phyloP scores from a whole-genome alignment of 495 filamentous ascomycete species.

The Podospora pseudopauciseta region DNA sequence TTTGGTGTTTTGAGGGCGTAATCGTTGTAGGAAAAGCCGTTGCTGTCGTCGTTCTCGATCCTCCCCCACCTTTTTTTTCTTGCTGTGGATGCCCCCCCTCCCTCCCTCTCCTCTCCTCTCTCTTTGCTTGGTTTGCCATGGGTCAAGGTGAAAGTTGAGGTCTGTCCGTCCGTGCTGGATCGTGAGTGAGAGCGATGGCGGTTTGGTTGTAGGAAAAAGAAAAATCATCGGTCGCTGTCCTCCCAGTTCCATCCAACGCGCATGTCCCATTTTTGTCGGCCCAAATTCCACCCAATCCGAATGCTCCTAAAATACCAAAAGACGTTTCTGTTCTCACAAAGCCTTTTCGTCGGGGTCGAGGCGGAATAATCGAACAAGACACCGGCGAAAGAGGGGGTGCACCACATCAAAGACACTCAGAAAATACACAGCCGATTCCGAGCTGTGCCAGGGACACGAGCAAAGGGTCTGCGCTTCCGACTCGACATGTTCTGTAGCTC shows the following conservation, averaged over 20 bases:
- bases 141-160: background rate
- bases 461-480: constrained; percentile 5
- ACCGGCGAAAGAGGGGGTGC: constrained; percentile 1
- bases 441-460: background rate
- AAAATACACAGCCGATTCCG: constrained; percentile 11
- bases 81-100: background rate
- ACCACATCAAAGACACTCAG: background rate
- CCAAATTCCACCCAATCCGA: background rate
- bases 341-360: background rate
- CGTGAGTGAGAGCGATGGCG: background rate
- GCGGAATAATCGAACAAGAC: constrained; percentile 3
- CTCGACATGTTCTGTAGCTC: constrained; percentile 5
- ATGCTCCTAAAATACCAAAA: background rate
- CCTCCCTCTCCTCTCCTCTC: background rate
- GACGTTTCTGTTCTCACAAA: background rate
- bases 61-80: background rate
- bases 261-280: background rate
- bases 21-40: constrained; percentile 43
- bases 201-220: constrained; percentile 3
- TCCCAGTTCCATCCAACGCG: background rate
- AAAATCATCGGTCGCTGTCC: background rate
- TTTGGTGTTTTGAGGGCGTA: constrained; percentile 13
- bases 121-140: background rate
- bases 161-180: constrained; percentile 5
- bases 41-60: constrained; percentile 16